Base-by-base conservation (phyloP, 768 basidiomycete genomes). In the Leucocoprinus sp. region DNA sequence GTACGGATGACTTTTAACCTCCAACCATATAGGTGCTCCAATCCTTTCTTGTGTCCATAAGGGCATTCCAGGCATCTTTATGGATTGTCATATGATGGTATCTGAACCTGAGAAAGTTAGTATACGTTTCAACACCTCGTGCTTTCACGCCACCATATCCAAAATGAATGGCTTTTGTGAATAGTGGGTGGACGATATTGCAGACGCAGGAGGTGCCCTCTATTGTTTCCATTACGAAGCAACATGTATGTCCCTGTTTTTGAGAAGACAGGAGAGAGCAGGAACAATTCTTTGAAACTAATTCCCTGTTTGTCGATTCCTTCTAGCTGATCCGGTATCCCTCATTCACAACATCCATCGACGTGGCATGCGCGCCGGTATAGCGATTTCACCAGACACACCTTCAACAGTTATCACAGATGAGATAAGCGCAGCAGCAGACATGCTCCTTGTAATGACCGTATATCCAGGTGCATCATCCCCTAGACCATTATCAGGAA, bases 71-170 rank as follows among this genome's bases (percentile, higher is more conserved):
- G 89, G 79, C 43, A 96, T 97, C 55, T 98, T 93, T 70, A 98
- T 99, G 95, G 96, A 99, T 65, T 97, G 93, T 64, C 96, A 99
- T 66, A 98, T 98, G 96, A 99, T 99, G 96, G 96, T 99, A 15
- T 63, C 92, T 0, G 70, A 97, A 39, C 96, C 96, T 8, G 89
- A 86, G 58, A 83, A 84, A 73, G 93, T 90, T 54, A 39, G 57
- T 37, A 12, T 6, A 26, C 28, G 8, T 8, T 15, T 19, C 18
- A 36, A 12, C 29, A 33, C 40, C 19, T 8, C 8, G 15, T 27
- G 15, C 8, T 31, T 6, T 18, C 19, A 21, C 26, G 28, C 9
- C 11, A 14, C 9, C 45, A 42, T 37, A 22, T 22, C 45, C 53
- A 18, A 37, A 14, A 34, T 24, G 11, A 3, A n/a, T n/a, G n/a